Percentiles rank a stretch among this genome's conserved stretches.
Conservation (phyloP, 495 filamentous ascomycete genomes). For the Aspergillus homomorphus region DNA sequence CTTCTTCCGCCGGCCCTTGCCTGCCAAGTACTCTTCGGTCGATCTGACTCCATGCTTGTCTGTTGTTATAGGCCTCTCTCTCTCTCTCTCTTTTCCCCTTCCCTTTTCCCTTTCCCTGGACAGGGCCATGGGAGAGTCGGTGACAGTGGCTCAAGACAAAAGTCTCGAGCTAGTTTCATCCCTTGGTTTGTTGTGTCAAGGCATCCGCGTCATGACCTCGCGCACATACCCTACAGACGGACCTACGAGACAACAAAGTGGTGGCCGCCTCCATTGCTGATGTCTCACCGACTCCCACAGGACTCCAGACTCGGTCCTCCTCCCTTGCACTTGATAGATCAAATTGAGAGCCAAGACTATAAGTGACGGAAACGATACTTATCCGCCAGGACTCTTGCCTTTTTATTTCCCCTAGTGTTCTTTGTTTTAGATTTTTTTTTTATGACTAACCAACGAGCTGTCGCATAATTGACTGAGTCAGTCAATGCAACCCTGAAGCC, state of each 20-base stretch:
- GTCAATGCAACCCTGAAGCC: background rate
- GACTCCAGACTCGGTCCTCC: background rate
- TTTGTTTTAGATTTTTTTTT: too few species aligned
- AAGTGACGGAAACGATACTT: too few species aligned
- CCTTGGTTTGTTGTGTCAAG: background rate
- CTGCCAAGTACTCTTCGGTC: slow-evolving; percentile 7
- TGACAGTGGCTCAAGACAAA: background rate
- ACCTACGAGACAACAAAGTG: background rate
- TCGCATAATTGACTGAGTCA: background rate
- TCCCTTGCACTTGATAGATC: background rate
- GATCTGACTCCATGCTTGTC: background rate
- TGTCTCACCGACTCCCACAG: slow-evolving; percentile 3
- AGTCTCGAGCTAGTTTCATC: slow-evolving; percentile 5
- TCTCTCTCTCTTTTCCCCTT: too few species aligned
- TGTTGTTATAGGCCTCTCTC: too few species aligned
- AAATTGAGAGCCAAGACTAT: too few species aligned
- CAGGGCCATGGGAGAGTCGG: background rate
- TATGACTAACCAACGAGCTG: too few species aligned
- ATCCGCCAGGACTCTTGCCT: too few species aligned
- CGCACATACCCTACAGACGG: too few species aligned
- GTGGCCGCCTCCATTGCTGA: slow-evolving; percentile 1
- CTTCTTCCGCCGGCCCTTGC: slow-evolving; percentile 8
- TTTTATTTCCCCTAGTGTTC: too few species aligned
- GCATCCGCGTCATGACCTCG: background rate
- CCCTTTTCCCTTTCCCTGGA: too few species aligned